These are phyloP conservation scores for Calonectria montana DNA, from an alignment of 2,329 filamentous ascomycete species.

Conservation along the genomic window DNA sequence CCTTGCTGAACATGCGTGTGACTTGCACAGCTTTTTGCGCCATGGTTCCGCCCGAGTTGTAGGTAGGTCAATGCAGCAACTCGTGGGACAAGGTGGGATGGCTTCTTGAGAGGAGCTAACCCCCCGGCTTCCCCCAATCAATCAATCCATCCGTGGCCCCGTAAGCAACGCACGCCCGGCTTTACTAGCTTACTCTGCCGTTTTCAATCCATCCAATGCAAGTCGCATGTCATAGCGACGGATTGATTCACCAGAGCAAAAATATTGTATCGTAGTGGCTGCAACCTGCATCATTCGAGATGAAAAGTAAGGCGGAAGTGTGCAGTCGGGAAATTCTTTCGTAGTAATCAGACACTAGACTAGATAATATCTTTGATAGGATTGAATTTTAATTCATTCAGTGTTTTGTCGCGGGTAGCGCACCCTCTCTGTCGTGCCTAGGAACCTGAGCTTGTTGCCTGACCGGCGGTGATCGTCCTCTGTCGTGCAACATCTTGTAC, in stretches of 20 bases:
- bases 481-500: neutral
- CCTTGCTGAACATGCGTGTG: neutral
- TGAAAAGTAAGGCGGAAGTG: conserved; percentile 1
- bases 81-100: neutral
- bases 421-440: neutral
- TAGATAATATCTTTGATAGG: neutral
- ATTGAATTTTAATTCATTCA: neutral
- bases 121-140: neutral
- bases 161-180: neutral
- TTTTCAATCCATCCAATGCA: neutral
- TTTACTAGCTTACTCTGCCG: neutral
- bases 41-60: neutral
- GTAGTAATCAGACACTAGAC: neutral
- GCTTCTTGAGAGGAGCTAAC: neutral
- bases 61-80: neutral
- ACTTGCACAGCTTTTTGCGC: neutral
- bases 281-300: neutral
- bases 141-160: neutral
- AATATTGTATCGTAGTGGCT: neutral
- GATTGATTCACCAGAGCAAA: neutral
- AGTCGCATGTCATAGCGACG: neutral
- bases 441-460: neutral
- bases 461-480: neutral
- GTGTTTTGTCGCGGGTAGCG: neutral
- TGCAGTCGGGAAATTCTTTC: neutral